Conservation (phyloP, 495 filamentous ascomycete genomes). For the Penicillium robsamsonii region DNA sequence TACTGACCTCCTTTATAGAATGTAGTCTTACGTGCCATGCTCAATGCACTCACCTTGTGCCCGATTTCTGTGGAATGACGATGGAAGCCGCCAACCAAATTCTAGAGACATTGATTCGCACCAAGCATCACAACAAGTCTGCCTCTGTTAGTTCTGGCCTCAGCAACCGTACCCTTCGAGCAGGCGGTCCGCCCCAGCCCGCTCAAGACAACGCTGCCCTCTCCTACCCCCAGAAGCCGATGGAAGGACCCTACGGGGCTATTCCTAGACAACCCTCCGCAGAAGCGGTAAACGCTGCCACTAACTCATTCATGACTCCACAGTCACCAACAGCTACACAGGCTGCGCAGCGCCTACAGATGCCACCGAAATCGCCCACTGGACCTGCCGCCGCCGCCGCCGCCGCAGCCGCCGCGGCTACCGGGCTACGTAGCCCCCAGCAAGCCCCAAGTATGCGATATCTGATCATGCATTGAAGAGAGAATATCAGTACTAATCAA, state of each 20-base stretch:
- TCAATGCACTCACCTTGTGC: slow-evolving; percentile 89
- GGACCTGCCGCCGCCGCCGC: slow-evolving; percentile 30
- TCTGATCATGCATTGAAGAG: background rate
- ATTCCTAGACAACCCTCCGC: slow-evolving; percentile 46
- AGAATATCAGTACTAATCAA: slow-evolving; percentile 7
- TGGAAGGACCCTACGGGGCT: slow-evolving; percentile 49
- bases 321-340: slow-evolving; percentile 41
- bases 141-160: slow-evolving; percentile 52
- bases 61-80: slow-evolving; percentile 99
- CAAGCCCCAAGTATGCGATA: slow-evolving; percentile 37
- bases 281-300: slow-evolving; percentile 48
- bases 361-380: slow-evolving; percentile 37
- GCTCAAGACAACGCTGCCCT: slow-evolving; percentile 46
- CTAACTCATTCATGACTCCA: slow-evolving; percentile 43
- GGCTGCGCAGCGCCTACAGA: slow-evolving; percentile 33
- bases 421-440: slow-evolving; percentile 30
- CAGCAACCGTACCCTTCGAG: slow-evolving; percentile 65
- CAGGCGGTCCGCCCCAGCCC: slow-evolving; percentile 48
- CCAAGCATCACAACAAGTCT: slow-evolving; percentile 48
- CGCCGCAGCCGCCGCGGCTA: slow-evolving; percentile 35
- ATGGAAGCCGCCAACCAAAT: slow-evolving; percentile 97
- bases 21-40: slow-evolving; percentile 89
- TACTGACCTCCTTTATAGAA: slow-evolving; percentile 56
- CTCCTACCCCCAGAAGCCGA: slow-evolving; percentile 45
- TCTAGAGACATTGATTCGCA: slow-evolving; percentile 50